A percentile compares a stretch with the other conserved stretches of the same genome.
phyloP scores from a whole-genome alignment of 73 alveolate species.

The Paramecium octaurelia region DNA sequence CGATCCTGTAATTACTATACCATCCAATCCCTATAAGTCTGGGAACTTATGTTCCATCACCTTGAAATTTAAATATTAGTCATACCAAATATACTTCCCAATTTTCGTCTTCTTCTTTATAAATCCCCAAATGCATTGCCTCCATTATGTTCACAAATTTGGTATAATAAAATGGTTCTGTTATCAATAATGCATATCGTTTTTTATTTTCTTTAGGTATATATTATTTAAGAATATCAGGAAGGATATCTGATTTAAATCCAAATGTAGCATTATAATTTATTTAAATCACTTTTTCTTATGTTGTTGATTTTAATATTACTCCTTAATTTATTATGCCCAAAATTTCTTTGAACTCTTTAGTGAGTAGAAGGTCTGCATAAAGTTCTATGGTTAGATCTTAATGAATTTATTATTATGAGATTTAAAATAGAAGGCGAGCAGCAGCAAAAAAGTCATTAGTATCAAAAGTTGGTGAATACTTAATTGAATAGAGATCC shows the following conservation, averaged over 20 bases:
- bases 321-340: neutral
- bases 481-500: neutral
- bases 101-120: conserved; percentile 31
- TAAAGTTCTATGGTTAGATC: neutral
- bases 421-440: neutral
- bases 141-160: neutral
- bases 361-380: neutral
- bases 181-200: neutral
- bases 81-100: conserved; percentile 29
- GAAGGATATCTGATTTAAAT: neutral
- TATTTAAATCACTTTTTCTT: neutral
- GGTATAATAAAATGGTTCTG: neutral
- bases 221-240: neutral
- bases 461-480: neutral
- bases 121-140: conserved; percentile 23
- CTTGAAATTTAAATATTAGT: neutral
- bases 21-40: neutral
- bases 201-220: neutral
- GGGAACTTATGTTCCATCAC: conserved; percentile 14
- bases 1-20: conserved; percentile 23
- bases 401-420: neutral
- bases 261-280: neutral
- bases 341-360: conserved; percentile 13
- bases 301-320: neutral
- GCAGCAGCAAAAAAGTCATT: conserved; percentile 37